Base-by-base conservation (phyloP, 164 flowering plant species). In the Tetrastigma voinierianum region DNA sequence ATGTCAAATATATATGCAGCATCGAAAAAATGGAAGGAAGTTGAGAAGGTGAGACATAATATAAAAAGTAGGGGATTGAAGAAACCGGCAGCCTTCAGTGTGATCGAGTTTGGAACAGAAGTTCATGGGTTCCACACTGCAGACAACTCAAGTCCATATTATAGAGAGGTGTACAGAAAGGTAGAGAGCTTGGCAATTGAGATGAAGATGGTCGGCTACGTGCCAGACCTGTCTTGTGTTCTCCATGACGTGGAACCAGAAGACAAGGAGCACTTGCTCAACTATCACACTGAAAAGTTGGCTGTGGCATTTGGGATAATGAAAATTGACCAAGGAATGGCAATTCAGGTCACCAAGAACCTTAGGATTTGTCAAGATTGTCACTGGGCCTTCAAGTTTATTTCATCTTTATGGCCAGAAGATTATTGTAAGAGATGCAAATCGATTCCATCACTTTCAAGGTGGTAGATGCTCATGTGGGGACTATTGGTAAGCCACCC, bases 1-100 rank as follows among this genome's bases (percentile, higher is more conserved):
- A 72, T 83, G 83, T 77, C 87, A 14, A 81, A 83, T 61, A 63
- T 81, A 21, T 81, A 79, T 69, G 82, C 84, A 3, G 81, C 78
- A 32, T 77, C 80, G 9, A 71, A 60, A 63, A 73, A 75, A 52
- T 81, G 84, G 84, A 74, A 75, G 51, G 84, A 83, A 59, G 82
- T 77, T 52, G 71, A 70, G 49, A 71, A 70, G 43, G 61, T 83
- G 32, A 69, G 84, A 65, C 51, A 61, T 52, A 49, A 59, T 24
- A 77, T 81, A 81, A 83, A 70, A 72, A 45, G 64, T 15, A 83
- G 45, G 71, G 75, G 83, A 46, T 25, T 83, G 56, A 75, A 58
- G 69, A 83, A 83, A 69, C 77, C 80, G 1, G 78, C 83, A 56
- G 84, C 82, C 44, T 78, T 66, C 51, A 81, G 87, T 62, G 70